Evolutionary conservation across 192 early-diverging fungal species (phyloP), one percentile per base, ranked within the genome.

Genomic region (Coemansia sp.): DNA sequence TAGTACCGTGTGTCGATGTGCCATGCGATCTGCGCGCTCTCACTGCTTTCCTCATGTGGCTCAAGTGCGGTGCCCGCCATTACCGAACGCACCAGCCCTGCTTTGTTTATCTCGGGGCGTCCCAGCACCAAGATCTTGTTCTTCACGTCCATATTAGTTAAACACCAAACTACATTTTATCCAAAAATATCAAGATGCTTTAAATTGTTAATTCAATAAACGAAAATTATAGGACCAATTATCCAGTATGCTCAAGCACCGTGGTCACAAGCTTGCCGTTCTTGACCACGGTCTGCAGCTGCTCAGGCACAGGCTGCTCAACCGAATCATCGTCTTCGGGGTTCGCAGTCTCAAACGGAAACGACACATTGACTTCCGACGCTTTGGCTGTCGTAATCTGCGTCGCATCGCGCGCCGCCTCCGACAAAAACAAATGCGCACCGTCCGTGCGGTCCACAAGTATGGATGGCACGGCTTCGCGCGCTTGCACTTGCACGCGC

Each of bases 311-410:
- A 23, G 95, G 90, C 59, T 87, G 81, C 83, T 98, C 97, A 21
- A 82, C 79, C 72, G 76, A 96, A 65, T 90, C 87, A 15, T 87
- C 88, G 38, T 86, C 85, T n/a, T 92, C 86, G 34, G 60, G 63
- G n/a, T 59, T 66, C 48, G 40, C 22, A 8, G 72, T 75, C 57
- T 72, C 70, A 5, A 44, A 72, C 0, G 89, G 89, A 8, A 91
- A 73, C n/a, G 91, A 75, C 12, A 98, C 83, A 73, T 98, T 98
- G 66, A 97, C 79, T 56, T 94, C 90, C 34, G 89, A 92, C 52
- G 89, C 91, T 84, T 98, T 98, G n/a, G 94, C 90, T 0, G 93
- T 93, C 64, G 95, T 85, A 46, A 98, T 91, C 70, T 95, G 93
- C 0, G 90, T 86, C 44, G 68, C 71, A 42, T 88, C 87, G 25